Conservation (phyloP, 2,329 filamentous ascomycete genomes). For the Phyllachora maydis region DNA sequence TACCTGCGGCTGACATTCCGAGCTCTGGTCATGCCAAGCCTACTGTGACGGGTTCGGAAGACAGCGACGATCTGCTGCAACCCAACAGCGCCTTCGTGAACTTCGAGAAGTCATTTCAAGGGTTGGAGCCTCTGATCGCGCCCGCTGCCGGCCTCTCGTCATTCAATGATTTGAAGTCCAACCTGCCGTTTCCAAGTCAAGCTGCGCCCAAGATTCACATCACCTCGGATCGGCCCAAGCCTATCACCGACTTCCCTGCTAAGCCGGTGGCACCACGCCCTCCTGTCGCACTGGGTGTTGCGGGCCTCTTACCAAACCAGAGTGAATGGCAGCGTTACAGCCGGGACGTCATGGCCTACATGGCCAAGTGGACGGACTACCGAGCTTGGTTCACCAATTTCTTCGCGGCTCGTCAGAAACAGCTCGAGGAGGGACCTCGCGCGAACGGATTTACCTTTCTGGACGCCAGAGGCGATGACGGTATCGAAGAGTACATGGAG, state of each 20-base stretch:
- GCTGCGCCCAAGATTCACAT: slow-evolving; percentile 18
- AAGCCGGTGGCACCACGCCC: slow-evolving; percentile 27
- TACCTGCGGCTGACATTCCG: slow-evolving; percentile 3
- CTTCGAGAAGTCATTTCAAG: no score
- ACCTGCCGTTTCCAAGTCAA: slow-evolving; percentile 33
- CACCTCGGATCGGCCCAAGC: slow-evolving; percentile 11
- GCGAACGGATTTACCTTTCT: slow-evolving; percentile 24
- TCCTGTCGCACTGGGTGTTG: slow-evolving; percentile 19
- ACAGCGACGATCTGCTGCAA: slow-evolving; percentile 27
- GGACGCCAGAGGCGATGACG: slow-evolving; percentile 17
- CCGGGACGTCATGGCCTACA: slow-evolving; percentile 29
- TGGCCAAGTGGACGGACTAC: slow-evolving; percentile 27
- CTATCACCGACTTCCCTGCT: slow-evolving; percentile 23
- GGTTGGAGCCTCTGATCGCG: slow-evolving; percentile 29
- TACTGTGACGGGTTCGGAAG: slow-evolving; percentile 27
- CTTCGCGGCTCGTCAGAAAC: slow-evolving; percentile 27
- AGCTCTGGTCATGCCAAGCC: slow-evolving; percentile 9
- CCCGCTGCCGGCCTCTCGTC: slow-evolving; percentile 27
- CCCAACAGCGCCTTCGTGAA: slow-evolving; percentile 30
- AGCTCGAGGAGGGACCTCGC: slow-evolving; percentile 16
- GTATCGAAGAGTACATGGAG: slow-evolving; percentile 34
- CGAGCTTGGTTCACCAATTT: slow-evolving; percentile 32
- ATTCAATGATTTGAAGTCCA: slow-evolving; percentile 31
- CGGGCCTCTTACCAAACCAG: slow-evolving; percentile 19
- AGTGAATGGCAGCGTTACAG: slow-evolving; percentile 28